Conservation (phyloP, 2,329 filamentous ascomycete species). For the Claviceps digitariae region DNA sequence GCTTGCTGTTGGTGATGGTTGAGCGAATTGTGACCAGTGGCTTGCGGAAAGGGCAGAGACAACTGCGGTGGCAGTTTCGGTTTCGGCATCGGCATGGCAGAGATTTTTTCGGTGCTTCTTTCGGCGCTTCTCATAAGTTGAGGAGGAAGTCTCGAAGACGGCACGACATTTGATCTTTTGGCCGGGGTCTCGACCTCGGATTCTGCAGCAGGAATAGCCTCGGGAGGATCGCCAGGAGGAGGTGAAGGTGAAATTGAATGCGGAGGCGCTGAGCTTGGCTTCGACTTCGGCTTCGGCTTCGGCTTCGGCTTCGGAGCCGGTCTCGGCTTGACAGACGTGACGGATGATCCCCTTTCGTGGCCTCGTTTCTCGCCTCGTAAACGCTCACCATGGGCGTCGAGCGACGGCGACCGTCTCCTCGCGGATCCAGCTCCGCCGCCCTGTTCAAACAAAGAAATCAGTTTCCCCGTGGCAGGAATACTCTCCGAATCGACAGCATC, state of each 20-base stretch:
- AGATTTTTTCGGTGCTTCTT: conserved; percentile 3
- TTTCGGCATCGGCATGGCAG: conserved; percentile 6
- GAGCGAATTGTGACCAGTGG: neutral
- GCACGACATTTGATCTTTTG: neutral
- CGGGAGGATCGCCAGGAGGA: neutral
- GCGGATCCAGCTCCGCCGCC: conserved; percentile 20
- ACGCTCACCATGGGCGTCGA: neutral
- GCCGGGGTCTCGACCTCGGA: neutral
- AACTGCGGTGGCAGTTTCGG: conserved; percentile 10
- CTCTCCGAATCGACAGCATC: conserved; percentile 34
- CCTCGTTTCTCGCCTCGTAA: neutral
- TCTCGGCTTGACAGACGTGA: neutral
- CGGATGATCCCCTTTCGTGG: neutral
- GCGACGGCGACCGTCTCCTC: conserved; percentile 14
- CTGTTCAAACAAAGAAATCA: conserved; percentile 58
- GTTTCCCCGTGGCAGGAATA: conserved; percentile 47
- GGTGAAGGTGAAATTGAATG: neutral
- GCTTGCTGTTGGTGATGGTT: neutral
- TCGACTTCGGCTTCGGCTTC: neutral
- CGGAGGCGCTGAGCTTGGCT: neutral
- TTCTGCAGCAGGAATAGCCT: neutral
- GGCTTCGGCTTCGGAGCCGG: neutral
- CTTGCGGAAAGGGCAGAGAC: neutral
- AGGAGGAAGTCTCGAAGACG: neutral
- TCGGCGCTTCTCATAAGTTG: neutral